A percentile compares a stretch with the other conserved stretches of the same genome.
These are phyloP conservation scores for Gracilaria vermiculophylla DNA, from an alignment of 23 red algal genomes.

Conservation along the genomic window DNA sequence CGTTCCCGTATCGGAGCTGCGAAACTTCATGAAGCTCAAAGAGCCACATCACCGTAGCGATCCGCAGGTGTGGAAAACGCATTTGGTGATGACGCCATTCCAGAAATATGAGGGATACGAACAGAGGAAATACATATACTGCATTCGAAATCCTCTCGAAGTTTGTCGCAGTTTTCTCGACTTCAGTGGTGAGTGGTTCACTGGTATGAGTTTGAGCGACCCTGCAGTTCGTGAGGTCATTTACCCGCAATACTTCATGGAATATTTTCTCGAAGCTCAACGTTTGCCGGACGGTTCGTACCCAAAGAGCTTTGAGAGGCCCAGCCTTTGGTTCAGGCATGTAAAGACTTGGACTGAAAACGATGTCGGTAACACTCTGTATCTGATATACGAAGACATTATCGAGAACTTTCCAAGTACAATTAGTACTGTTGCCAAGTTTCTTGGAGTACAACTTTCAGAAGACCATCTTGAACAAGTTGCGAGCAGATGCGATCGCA, in stretches of 20 bases:
- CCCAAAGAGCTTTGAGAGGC: background rate
- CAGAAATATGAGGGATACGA: background rate
- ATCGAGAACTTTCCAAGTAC: conserved; percentile 15
- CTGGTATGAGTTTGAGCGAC: background rate
- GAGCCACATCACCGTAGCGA: conserved; percentile 8
- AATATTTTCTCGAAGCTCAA: background rate
- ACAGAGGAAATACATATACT: background rate
- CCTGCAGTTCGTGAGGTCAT: background rate
- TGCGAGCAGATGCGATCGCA: conserved; percentile 24
- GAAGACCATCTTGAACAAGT: background rate
- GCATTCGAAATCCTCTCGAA: background rate
- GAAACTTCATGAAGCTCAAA: background rate
- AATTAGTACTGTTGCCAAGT: conserved; percentile 16
- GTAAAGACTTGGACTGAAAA: conserved; percentile 1
- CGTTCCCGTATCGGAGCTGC: background rate
- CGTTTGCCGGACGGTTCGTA: background rate
- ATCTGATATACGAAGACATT: conserved; percentile 48
- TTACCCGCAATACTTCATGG: background rate
- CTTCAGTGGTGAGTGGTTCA: background rate
- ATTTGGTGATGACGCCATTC: background rate
- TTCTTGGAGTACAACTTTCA: background rate
- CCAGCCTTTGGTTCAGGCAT: background rate
- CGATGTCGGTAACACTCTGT: background rate
- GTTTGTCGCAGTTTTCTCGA: conserved; percentile 10
- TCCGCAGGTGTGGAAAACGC: conserved; percentile 11